Percentiles rank a stretch among this genome's conserved stretches.
Conservation (phyloP, 2,329 filamentous ascomycete genomes). For the Pseudogymnoascus sp. region DNA sequence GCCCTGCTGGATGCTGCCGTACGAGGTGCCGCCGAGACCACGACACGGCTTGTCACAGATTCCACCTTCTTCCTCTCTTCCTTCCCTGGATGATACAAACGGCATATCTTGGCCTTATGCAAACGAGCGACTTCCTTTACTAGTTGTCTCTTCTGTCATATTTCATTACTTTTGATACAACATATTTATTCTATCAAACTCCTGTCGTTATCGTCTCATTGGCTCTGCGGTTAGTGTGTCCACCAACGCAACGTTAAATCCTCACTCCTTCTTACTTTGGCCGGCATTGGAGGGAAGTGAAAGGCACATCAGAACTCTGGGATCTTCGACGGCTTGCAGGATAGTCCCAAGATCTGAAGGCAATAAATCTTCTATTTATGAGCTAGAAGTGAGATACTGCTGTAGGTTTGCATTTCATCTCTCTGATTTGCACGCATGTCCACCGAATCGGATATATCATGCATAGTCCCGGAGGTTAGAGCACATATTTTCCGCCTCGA, state of each 20-base stretch:
- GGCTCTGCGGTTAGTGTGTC: neutral
- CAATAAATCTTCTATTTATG: neutral
- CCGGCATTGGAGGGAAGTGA: neutral
- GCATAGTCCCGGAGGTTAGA: neutral
- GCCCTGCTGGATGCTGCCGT: neutral
- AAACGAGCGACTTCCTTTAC: neutral
- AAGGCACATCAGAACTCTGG: neutral
- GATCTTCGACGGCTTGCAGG: neutral
- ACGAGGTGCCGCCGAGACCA: neutral
- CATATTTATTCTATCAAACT: neutral
- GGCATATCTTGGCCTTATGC: neutral
- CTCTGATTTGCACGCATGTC: neutral
- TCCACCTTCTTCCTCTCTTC: neutral
- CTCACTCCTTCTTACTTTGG: neutral
- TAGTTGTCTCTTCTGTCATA: neutral
- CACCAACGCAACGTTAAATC: neutral
- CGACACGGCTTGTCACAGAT: neutral
- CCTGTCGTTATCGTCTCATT: neutral
- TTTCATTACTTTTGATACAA: conserved; percentile 1
- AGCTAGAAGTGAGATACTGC: neutral
- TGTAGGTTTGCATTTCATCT: neutral
- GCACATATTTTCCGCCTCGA: neutral
- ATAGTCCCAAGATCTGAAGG: neutral
- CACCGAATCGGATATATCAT: neutral
- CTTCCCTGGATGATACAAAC: neutral